These are phyloP conservation scores for Cladorrhinum sp. DNA, from an alignment of 2,329 filamentous ascomycete genomes.

Conservation along the genomic window DNA sequence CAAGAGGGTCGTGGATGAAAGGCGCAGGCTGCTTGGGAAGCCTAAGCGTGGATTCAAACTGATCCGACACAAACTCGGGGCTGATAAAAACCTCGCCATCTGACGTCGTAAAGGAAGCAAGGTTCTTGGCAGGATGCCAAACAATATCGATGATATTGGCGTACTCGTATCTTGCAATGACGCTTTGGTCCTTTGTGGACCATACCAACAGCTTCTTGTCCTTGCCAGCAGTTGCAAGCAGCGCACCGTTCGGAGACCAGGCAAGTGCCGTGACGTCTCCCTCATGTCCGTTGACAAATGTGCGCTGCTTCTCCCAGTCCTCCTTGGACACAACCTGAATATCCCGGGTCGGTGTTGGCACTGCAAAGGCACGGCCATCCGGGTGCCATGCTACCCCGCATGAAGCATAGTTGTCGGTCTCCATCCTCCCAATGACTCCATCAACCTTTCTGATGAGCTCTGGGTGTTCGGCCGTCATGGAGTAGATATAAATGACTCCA, in stretches of 20 bases:
- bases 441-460: conserved; percentile 81
- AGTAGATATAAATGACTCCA: conserved; percentile 87
- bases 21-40: conserved; percentile 70
- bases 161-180: conserved; percentile 76
- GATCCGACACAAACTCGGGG: conserved; percentile 62
- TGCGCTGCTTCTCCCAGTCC: conserved; percentile 83
- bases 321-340: conserved; percentile 83
- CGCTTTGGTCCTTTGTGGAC: conserved; percentile 83
- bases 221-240: conserved; percentile 69
- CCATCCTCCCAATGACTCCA: conserved; percentile 75
- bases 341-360: conserved; percentile 76
- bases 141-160: conserved; percentile 78
- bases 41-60: conserved; percentile 55
- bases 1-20: conserved; percentile 76
- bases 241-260: conserved; percentile 92
- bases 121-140: conserved; percentile 89
- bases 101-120: conserved; percentile 85
- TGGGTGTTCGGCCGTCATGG: conserved; percentile 71
- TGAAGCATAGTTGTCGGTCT: conserved; percentile 72
- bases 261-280: conserved; percentile 81
- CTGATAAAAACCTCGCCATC: conserved; percentile 94
- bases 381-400: conserved; percentile 86
- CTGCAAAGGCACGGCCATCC: conserved; percentile 85
- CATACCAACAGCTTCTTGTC: conserved; percentile 74
- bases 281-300: conserved; percentile 75